These are phyloP conservation scores for Tolypocladium album DNA, from an alignment of 2,329 filamentous ascomycete species.

Conservation along the genomic window DNA sequence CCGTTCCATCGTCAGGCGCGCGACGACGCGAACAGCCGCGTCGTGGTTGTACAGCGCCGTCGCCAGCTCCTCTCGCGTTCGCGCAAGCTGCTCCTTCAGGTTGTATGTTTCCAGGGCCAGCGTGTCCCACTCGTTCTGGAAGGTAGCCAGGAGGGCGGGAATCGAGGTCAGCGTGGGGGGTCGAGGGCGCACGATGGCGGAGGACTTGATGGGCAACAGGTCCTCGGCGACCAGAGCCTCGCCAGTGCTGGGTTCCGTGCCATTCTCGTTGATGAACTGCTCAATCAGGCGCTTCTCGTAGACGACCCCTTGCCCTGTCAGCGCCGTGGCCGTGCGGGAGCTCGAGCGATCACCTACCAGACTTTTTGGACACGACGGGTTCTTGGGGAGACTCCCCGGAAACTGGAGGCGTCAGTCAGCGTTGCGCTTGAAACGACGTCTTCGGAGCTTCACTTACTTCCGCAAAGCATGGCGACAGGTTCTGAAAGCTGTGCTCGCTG, in stretches of 20 bases:
- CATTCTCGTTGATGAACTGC: slow-evolving; percentile 86
- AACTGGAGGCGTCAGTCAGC: slow-evolving; percentile 42
- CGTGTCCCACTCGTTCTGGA: slow-evolving; percentile 98
- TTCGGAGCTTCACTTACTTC: slow-evolving; percentile 24
- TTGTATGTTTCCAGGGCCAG: slow-evolving; percentile 86
- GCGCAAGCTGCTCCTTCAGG: slow-evolving; percentile 76
- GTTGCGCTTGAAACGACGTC: not conserved
- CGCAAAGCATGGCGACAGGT: slow-evolving; percentile 33
- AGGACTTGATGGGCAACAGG: slow-evolving; percentile 75
- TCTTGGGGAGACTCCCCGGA: slow-evolving; percentile 94
- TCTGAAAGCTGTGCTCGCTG: slow-evolving; percentile 10
- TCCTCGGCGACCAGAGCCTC: slow-evolving; percentile 78
- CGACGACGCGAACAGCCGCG: slow-evolving; percentile 91
- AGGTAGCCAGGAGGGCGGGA: slow-evolving; percentile 82
- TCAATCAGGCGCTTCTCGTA: slow-evolving; percentile 95
- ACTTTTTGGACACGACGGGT: slow-evolving; percentile 90
- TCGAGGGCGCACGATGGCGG: slow-evolving; percentile 74
- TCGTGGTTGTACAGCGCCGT: slow-evolving; percentile 95
- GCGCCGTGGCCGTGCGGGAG: not conserved
- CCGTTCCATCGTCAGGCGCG: slow-evolving; percentile 77
- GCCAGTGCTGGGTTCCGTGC: slow-evolving; percentile 82
- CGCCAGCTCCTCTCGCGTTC: slow-evolving; percentile 87
- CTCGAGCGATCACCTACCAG: slow-evolving; percentile 46
- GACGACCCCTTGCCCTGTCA: slow-evolving; percentile 52
- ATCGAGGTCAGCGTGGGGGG: slow-evolving; percentile 94